Base-by-base conservation (phyloP, 2,329 filamentous ascomycete species). In the Calonectria henricotiae region DNA sequence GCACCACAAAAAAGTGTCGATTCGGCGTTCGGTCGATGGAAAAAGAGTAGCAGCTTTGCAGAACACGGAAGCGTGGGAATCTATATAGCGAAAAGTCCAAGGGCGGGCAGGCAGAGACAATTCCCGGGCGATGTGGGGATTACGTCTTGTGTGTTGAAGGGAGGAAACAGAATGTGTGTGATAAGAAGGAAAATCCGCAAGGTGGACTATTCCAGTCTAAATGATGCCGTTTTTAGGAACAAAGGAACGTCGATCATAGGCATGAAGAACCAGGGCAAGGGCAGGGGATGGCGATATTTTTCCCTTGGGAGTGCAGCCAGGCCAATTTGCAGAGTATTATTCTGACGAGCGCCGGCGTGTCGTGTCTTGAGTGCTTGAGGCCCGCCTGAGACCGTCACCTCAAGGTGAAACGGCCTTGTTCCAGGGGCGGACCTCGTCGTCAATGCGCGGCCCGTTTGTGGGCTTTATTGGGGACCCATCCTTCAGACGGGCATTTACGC, bases 331-430 rank as follows among this genome's bases (percentile, higher is more conserved):
- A 58, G n/a, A 51, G 49, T 49, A 49, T 51, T 51, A 44, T 60
- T 67, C 64, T 69, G 61, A 65, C 64, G 39, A 66, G 55, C 61
- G 62, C 63, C 69, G 62, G 55, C 73, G 75, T 71, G 74, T 77
- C 67, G 69, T 74, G 73, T 72, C 75, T 74, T 63, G 72, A 63
- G 51, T 64, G 63, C 51, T 71, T 64, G 58, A 68, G 55, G 67
- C 70, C 67, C 46, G 71, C 70, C 76, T 77, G 76, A 77, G 75
- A 77, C 76, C 66, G 72, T 37, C 49, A 76, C 62, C 64, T 72
- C 73, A 67, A 76, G 61, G 44, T 77, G 75, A 77, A 77, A 77
- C 75, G 69, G 70, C 70, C 47, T 72, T 69, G 68, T 73, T 62
- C 71, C 66, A 69, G 71, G 69, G 67, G 44, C 51, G 60, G 63